Evolutionary conservation across 345 rosid species (phyloP), one percentile per base, ranked within the genome.

Genomic region (Eucalyptus erythrocorys): DNA sequence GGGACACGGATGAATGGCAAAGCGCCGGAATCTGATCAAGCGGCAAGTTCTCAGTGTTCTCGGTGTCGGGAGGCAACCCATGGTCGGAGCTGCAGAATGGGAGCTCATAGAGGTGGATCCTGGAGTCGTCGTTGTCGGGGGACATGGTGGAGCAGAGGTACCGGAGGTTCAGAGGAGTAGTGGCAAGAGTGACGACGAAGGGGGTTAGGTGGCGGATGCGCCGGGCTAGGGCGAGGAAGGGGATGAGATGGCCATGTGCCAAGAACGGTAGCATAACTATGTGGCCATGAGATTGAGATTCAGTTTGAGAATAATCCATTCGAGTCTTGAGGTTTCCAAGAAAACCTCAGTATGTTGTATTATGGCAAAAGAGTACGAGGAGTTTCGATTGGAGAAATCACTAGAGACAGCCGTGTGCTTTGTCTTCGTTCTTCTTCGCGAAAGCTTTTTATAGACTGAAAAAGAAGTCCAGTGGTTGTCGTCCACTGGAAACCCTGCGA

Each of bases 161-260:
- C 22, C 85, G 87, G 85, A 92, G 68, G 89, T 92, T 94, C 14
- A 91, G 91, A 80, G 93, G 93, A 21, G 94, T 91, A 88, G 89
- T 92, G 89, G 94, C 94, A 5, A 93, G 88, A 89, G 93, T 89
- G 85, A 93, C 82, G 37, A 85, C 91, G 93, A 92, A 90, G 79
- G 90, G 86, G 2, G 91, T 89, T 32, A 85, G 88, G 6, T 61
- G 90, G 32, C 90, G 91, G 91, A 94, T 87, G 66, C 86, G 89
- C 13, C 80, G 89, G 14, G 94, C 95, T 1, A 94, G 89, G 10
- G 92, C 91, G 42, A 94, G 89, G 87, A 92, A 93, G 4, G 95
- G 96, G 30, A 91, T 93, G 26, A 94, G 93, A 92, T 94, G 96
- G 85, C 95, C 96, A 19, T 92, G 94, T 8, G 94, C 93, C 96